These are phyloP conservation scores for Capsella rubella DNA, from an alignment of 441 rosid genomes.

Conservation along the genomic window DNA sequence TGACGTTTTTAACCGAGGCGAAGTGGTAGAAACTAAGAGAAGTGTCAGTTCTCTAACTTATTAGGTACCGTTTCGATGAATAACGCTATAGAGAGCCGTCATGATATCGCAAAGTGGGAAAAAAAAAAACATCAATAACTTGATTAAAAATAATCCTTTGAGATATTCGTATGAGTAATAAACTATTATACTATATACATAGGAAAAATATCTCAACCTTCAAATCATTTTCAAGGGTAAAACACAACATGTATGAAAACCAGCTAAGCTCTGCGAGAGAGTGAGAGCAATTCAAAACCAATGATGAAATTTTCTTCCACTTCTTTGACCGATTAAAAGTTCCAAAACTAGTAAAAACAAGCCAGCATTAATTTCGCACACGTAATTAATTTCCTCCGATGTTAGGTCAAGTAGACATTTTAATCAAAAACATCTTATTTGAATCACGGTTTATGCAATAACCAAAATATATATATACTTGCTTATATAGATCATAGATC, in stretches of 20 bases:
- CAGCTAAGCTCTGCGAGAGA: not conserved
- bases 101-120: not conserved
- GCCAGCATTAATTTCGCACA: constrained; percentile 22
- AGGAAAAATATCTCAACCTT: not conserved
- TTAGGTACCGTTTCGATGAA: not conserved
- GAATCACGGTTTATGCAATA: not conserved
- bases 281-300: not conserved
- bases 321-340: constrained; percentile 25
- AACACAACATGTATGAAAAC: not conserved
- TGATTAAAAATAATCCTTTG: not conserved
- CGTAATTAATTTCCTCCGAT: constrained; percentile 11
- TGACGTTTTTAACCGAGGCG: not conserved
- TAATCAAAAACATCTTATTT: constrained; percentile 8
- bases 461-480: no score
- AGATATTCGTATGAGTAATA: not conserved
- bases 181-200: not conserved
- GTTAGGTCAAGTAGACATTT: constrained; percentile 14
- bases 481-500: not conserved
- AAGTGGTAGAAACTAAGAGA: not conserved
- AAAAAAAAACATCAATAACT: not conserved
- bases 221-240: not conserved
- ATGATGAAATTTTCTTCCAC: constrained; percentile 6
- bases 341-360: constrained; percentile 8
- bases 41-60: not conserved
- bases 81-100: not conserved